Base-by-base conservation (phyloP, 495 filamentous ascomycete genomes). In the Podospora tetraspora region DNA sequence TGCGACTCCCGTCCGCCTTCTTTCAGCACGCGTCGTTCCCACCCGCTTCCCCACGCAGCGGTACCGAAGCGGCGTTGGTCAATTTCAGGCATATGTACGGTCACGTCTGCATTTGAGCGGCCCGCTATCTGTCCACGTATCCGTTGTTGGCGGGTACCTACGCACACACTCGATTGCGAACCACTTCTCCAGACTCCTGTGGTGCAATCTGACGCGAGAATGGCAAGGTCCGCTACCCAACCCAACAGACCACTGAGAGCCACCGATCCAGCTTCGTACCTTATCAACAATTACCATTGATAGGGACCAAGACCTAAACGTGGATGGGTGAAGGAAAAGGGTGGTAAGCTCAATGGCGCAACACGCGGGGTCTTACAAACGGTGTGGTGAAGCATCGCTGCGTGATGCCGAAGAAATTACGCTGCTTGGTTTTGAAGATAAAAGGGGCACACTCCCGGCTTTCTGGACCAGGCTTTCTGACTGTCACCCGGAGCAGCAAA, bases 191-290 rank as follows among this genome's bases (percentile, higher is more conserved):
- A 24, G 24, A 32, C 30, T 24, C 27, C 25, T 13, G 68, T 74
- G 69, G 66, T 71, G 72, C 69, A 70, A 74, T 67, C 71, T 74
- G 63, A 69, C 72, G 72, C 68, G 72, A 74, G 69, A 71, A 74
- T 74, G 72, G 62, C 69, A 71, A 63, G 64, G 27, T 58, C 61
- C 60, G 21, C 37, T 21, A 23, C 43, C 66, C 43, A 30, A 21
- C 29, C 23, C n/a, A 37, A n/a, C 19, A 24, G 52, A 62, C 69
- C 69, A 66, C 60, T 66, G 24, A 64, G 60, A 52, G 30, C 21
- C 57, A 52, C 52, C 57, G 57, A 59, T 30, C 61, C 34, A 59
- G n/a, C 22, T 61, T 16, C 57, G n/a, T 24, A 57, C 30, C 30
- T 32, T 32, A 27, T 27, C n/a, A 30, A 23, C 61, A 25, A 68